phyloP scores from a whole-genome alignment of 192 early-diverging fungal species.

The Gryganskiella cystojenkinii region DNA sequence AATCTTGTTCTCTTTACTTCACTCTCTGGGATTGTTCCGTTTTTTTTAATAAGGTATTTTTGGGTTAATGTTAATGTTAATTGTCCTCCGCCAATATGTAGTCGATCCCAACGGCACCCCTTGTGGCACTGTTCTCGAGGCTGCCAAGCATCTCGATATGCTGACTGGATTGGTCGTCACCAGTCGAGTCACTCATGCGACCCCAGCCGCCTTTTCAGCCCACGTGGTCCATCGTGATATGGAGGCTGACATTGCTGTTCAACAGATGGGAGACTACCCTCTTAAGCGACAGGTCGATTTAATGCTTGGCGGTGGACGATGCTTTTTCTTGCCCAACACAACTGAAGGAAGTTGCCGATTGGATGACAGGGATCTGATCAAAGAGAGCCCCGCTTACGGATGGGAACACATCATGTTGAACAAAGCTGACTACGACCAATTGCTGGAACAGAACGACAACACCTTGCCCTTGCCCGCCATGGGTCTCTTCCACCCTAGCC shows the following conservation, averaged over 20 bases:
- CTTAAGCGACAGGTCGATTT: slow-evolving; percentile 85
- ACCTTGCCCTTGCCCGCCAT: slow-evolving; percentile 71
- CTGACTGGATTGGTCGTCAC: slow-evolving; percentile 93
- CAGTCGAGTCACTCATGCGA: slow-evolving; percentile 94
- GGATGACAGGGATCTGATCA: slow-evolving; percentile 77
- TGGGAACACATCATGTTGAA: slow-evolving; percentile 68
- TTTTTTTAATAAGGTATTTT: not conserved
- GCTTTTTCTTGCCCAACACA: slow-evolving; percentile 85
- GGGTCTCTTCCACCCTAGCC: slow-evolving; percentile 81
- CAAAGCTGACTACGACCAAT: slow-evolving; percentile 68
- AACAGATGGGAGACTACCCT: slow-evolving; percentile 91
- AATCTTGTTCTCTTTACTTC: not conserved
- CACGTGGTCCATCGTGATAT: slow-evolving; percentile 84
- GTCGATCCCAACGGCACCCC: slow-evolving; percentile 71
- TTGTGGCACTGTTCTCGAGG: slow-evolving; percentile 95
- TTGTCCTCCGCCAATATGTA: slow-evolving; percentile 5
- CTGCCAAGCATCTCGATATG: slow-evolving; percentile 86
- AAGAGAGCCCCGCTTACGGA: slow-evolving; percentile 63
- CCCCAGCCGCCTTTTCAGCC: slow-evolving; percentile 81
- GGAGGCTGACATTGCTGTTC: slow-evolving; percentile 88
- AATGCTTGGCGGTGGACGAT: slow-evolving; percentile 91
- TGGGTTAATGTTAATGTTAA: no score
- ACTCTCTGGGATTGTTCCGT: not conserved
- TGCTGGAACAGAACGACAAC: slow-evolving; percentile 31
- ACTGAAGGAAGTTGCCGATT: slow-evolving; percentile 73